Conservation (phyloP, 495 filamentous ascomycete species). For the Penicillium diatomitis region DNA sequence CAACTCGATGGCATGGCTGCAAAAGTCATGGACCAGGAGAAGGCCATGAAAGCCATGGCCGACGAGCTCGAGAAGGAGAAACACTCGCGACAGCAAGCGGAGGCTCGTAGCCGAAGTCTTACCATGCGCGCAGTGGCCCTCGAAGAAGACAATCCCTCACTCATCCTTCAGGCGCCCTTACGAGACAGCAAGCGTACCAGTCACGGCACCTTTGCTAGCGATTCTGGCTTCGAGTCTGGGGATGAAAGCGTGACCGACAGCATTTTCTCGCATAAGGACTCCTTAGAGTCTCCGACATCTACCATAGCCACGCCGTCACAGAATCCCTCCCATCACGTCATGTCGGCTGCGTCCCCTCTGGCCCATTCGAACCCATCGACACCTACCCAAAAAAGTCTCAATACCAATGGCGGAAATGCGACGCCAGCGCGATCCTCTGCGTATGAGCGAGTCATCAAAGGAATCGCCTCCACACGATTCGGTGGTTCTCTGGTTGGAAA, state of each 20-base stretch:
- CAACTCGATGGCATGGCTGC: conserved; percentile 71
- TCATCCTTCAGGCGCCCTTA: conserved; percentile 43
- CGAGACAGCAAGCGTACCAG: conserved; percentile 43
- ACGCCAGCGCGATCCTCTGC: conserved; percentile 26
- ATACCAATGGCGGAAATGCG: conserved; percentile 7
- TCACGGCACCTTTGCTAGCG: conserved; percentile 41
- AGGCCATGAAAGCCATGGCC: conserved; percentile 51
- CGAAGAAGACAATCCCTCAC: conserved; percentile 37
- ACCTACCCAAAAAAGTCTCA: conserved; percentile 17
- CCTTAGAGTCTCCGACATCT: conserved; percentile 39
- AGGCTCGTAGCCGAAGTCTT: conserved; percentile 37
- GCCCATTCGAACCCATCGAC: conserved; percentile 8
- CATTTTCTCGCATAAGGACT: conserved; percentile 53
- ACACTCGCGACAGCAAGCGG: conserved; percentile 42
- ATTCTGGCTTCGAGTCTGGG: conserved; percentile 47
- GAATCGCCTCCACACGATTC: conserved; percentile 27
- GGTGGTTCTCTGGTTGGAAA: conserved; percentile 25
- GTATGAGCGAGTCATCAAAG: conserved; percentile 35
- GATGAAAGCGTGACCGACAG: conserved; percentile 50
- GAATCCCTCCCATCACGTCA: conserved; percentile 28
- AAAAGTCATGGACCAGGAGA: conserved; percentile 57
- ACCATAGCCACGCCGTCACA: conserved; percentile 36
- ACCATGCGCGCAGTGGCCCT: conserved; percentile 24
- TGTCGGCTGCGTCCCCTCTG: conserved; percentile 20
- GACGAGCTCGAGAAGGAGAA: conserved; percentile 56